A percentile compares a stretch with the other conserved stretches of the same genome.
Conservation (phyloP, 2,329 filamentous ascomycete genomes). For the Trichoderma sp. region DNA sequence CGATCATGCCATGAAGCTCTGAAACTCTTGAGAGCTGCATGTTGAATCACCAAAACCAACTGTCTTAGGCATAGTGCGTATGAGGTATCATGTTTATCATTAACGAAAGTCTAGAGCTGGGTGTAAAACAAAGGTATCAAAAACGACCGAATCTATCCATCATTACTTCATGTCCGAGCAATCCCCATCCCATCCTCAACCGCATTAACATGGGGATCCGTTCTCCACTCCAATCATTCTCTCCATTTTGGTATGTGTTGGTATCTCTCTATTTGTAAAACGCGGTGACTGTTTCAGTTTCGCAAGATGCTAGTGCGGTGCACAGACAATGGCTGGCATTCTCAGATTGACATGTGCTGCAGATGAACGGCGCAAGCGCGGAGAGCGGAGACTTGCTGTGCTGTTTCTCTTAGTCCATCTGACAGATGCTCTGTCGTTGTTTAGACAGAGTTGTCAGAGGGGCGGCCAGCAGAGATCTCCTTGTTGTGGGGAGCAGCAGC, state of each 20-base stretch:
- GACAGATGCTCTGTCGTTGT: background rate
- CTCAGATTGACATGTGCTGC: background rate
- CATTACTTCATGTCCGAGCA: background rate
- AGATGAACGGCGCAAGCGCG: background rate
- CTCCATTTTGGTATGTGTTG: background rate
- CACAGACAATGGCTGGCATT: background rate
- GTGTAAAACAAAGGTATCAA: background rate
- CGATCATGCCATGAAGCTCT: background rate
- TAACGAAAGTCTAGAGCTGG: conserved; percentile 7
- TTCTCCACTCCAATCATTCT: background rate
- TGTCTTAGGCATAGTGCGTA: background rate
- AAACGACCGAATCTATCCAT: conserved; percentile 15
- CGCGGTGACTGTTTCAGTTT: background rate
- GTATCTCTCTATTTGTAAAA: conserved; percentile 7
- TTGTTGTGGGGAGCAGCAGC: background rate
- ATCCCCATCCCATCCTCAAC: conserved; percentile 1
- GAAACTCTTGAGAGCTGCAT: background rate
- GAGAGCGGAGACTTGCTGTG: background rate
- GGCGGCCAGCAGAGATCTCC: conserved; percentile 3
- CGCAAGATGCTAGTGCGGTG: background rate
- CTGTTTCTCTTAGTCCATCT: background rate
- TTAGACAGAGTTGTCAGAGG: conserved; percentile 4
- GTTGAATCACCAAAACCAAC: background rate
- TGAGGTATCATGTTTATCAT: conserved; percentile 15
- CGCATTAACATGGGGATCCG: conserved; percentile 3